A percentile compares a stretch with the other conserved stretches of the same genome.
Conservation (phyloP, 495 filamentous ascomycete genomes). For the Staphylotrichum tortipilum region DNA sequence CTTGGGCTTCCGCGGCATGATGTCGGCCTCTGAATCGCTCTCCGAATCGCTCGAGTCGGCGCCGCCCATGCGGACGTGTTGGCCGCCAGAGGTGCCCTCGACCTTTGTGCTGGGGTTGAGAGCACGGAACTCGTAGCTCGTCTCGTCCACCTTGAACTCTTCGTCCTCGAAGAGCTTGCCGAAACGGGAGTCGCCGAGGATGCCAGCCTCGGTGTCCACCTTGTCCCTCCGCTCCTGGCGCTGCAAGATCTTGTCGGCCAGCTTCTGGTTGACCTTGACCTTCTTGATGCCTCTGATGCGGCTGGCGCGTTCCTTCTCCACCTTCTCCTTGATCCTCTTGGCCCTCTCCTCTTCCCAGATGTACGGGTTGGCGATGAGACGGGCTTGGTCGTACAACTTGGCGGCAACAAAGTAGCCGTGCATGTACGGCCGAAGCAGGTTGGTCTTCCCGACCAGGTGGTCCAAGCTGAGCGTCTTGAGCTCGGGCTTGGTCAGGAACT, state of each 20-base stretch:
- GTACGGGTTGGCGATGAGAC: slow-evolving; percentile 83
- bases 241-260: slow-evolving; percentile 75
- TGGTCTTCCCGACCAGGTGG: slow-evolving; percentile 79
- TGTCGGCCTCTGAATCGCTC: slow-evolving; percentile 18
- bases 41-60: slow-evolving; percentile 11
- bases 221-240: slow-evolving; percentile 73
- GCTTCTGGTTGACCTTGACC: slow-evolving; percentile 75
- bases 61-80: slow-evolving; percentile 2
- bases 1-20: slow-evolving; percentile 33
- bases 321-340: slow-evolving; percentile 81
- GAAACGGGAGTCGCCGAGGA: slow-evolving; percentile 82
- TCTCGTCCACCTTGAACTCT: slow-evolving; percentile 88
- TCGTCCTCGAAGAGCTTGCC: slow-evolving; percentile 79
- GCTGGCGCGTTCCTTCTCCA: slow-evolving; percentile 86
- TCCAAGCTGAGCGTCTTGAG: slow-evolving; percentile 71
- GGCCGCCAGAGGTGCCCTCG: neutral
- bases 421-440: slow-evolving; percentile 88
- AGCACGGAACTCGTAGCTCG: slow-evolving; percentile 72
- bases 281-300: slow-evolving; percentile 90
- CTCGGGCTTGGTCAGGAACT: slow-evolving; percentile 84
- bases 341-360: slow-evolving; percentile 81
- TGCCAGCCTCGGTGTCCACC: slow-evolving; percentile 47
- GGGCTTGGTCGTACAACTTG: slow-evolving; percentile 87
- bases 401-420: slow-evolving; percentile 96
- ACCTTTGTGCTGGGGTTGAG: slow-evolving; percentile 73